These are phyloP conservation scores for Alternaria gaisen DNA, from an alignment of 2,329 filamentous ascomycete species.

Conservation along the genomic window DNA sequence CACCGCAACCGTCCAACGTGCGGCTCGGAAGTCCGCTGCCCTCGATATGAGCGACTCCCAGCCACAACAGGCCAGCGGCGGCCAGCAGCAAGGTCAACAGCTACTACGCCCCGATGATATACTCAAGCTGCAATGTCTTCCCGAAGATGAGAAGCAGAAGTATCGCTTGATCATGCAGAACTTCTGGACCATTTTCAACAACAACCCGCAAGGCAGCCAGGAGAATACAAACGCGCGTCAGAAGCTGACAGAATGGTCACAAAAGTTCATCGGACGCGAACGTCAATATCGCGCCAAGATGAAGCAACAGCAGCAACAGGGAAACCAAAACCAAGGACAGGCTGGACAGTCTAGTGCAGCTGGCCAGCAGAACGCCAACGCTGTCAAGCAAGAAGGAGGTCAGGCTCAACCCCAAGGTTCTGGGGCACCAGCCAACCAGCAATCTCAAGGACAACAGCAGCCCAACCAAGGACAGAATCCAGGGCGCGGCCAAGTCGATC, in stretches of 20 bases:
- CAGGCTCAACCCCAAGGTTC: slow-evolving; percentile 16
- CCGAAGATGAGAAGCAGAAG: slow-evolving; percentile 63
- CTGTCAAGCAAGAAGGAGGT: slow-evolving; percentile 31
- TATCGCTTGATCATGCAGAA: slow-evolving; percentile 63
- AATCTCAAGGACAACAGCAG: slow-evolving; percentile 23
- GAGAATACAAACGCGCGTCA: slow-evolving; percentile 61
- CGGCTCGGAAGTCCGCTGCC: slow-evolving; percentile 24
- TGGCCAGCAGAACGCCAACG: slow-evolving; percentile 43
- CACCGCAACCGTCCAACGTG: slow-evolving; percentile 4
- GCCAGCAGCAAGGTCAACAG: slow-evolving; percentile 28
- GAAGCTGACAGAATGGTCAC: slow-evolving; percentile 61
- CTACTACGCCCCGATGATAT: slow-evolving; percentile 48
- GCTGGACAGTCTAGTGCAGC: slow-evolving; percentile 36
- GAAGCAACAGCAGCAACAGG: slow-evolving; percentile 34
- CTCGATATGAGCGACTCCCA: slow-evolving; percentile 48
- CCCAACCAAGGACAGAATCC: slow-evolving; percentile 21
- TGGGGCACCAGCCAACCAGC: slow-evolving; percentile 14
- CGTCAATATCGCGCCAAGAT: slow-evolving; percentile 54
- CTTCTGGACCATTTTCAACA: slow-evolving; percentile 64
- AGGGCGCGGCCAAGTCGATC: slow-evolving; percentile 29
- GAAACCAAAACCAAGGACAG: slow-evolving; percentile 31
- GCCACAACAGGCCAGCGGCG: slow-evolving; percentile 37
- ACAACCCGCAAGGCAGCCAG: slow-evolving; percentile 57
- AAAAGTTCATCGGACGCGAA: slow-evolving; percentile 60
- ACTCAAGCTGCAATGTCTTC: slow-evolving; percentile 53